Percentiles rank a stretch among this genome's conserved stretches.
Evolutionary conservation across 2,329 filamentous ascomycete species (phyloP).

Genomic region (Proliferodiscus dingleyae): DNA sequence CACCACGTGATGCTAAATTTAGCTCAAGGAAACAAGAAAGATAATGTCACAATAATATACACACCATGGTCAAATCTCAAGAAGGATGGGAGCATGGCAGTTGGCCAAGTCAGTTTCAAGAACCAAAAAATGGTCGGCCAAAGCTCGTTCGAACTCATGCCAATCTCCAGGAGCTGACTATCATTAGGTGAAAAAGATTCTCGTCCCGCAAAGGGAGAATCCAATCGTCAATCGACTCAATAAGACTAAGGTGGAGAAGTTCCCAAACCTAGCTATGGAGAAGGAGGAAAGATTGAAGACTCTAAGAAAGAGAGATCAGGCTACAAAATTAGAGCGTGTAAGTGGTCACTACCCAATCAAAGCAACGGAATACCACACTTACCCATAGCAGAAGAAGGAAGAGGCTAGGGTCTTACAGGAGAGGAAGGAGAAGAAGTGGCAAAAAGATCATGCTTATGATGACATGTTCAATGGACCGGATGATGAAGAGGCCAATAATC

Average conservation of each 20-base stretch:
- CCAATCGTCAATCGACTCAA: slow-evolving; percentile 94
- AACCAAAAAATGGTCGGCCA: slow-evolving; percentile 62
- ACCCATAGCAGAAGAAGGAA: slow-evolving; percentile 60
- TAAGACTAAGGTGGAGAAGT: slow-evolving; percentile 89
- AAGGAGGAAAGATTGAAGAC: slow-evolving; percentile 71
- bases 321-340: slow-evolving; percentile 57
- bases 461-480: slow-evolving; percentile 83
- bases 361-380: neutral
- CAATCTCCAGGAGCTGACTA: neutral
- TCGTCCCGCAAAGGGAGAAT: slow-evolving; percentile 79
- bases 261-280: slow-evolving; percentile 77
- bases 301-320: slow-evolving; percentile 67
- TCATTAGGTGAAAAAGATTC: slow-evolving; percentile 69
- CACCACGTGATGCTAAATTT: slow-evolving; percentile 13
- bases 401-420: slow-evolving; percentile 70
- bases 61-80: slow-evolving; percentile 96
- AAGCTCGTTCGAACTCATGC: neutral
- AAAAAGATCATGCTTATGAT: slow-evolving; percentile 97
- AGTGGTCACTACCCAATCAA: slow-evolving; percentile 19
- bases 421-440: slow-evolving; percentile 82
- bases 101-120: slow-evolving; percentile 92
- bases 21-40: slow-evolving; percentile 84
- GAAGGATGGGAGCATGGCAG: slow-evolving; percentile 94
- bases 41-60: slow-evolving; percentile 95
- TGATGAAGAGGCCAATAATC: slow-evolving; percentile 74